Percentiles rank a stretch among this genome's conserved stretches.
Evolutionary conservation across 2,329 filamentous ascomycete species (phyloP).

Genomic region (Plectosphaerella plurivora): DNA sequence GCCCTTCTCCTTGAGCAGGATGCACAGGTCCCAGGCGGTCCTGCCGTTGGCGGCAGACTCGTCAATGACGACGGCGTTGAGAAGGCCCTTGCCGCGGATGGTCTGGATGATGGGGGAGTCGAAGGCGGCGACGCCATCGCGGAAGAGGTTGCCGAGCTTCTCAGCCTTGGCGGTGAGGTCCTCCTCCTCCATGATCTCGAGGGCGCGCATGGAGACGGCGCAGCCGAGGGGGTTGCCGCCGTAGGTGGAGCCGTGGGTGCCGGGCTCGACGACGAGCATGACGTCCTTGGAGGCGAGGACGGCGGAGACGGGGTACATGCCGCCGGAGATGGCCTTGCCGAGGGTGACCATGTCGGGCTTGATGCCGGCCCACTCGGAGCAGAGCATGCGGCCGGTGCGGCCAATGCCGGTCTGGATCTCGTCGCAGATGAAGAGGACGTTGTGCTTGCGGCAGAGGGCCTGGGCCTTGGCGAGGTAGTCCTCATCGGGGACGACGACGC

Average conservation of each 20-base stretch:
- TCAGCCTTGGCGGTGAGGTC: constrained; percentile 77
- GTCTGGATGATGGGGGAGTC: constrained; percentile 75
- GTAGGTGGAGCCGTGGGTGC: constrained; percentile 97
- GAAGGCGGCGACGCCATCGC: constrained; percentile 70
- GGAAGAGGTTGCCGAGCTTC: constrained; percentile 75
- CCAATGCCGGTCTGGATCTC: constrained; percentile 99
- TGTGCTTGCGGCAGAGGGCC: constrained; percentile 88
- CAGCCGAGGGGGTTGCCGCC: constrained; percentile 95
- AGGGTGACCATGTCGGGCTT: constrained; percentile 93
- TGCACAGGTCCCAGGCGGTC: constrained; percentile 92
- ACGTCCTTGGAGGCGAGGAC: constrained; percentile 85
- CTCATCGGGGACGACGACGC: constrained; percentile 90
- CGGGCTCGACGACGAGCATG: constrained; percentile 94
- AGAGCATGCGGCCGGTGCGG: constrained; percentile 88
- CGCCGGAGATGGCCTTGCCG: constrained; percentile 95
- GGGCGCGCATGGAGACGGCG: constrained; percentile 88
- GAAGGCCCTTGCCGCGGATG: constrained; percentile 85
- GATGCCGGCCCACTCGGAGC: constrained; percentile 90
- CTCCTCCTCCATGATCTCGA: constrained; percentile 92
- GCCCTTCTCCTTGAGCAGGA: constrained; percentile 93
- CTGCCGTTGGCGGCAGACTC: constrained; percentile 80
- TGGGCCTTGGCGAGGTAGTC: constrained; percentile 79
- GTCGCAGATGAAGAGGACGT: constrained; percentile 92
- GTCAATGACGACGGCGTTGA: constrained; percentile 96
- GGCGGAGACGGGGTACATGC: constrained; percentile 97